These are phyloP conservation scores for Blastobotrys capitulatus DNA, from an alignment of 1,139 yeast species.

Conservation along the genomic window DNA sequence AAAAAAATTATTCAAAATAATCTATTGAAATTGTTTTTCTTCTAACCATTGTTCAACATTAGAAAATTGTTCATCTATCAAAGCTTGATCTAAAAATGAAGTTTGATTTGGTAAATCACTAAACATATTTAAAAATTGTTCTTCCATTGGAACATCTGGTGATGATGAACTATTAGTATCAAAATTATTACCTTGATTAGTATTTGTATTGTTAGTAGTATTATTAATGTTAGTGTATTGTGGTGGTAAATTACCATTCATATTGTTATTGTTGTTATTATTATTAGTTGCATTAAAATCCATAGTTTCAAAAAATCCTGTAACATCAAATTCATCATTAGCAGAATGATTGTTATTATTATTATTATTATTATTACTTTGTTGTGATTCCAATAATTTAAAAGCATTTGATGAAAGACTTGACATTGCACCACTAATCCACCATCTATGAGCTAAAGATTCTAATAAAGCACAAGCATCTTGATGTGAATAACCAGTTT, in stretches of 20 bases:
- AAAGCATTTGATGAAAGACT: no score
- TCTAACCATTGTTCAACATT: conserved; percentile 26
- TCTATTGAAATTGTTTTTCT: conserved; percentile 17
- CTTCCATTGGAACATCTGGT: conserved; percentile 20
- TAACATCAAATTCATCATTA: conserved; percentile 5
- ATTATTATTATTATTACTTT: background rate
- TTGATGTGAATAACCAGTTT: conserved; percentile 28
- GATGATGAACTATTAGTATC: background rate
- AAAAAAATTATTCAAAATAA: background rate
- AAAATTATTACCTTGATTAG: background rate
- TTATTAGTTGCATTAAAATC: background rate
- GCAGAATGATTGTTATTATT: background rate
- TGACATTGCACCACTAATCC: conserved; percentile 38
- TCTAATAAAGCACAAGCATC: conserved; percentile 29
- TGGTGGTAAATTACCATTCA: background rate
- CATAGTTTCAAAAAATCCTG: background rate
- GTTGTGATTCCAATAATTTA: no score
- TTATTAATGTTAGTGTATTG: background rate
- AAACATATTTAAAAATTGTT: conserved; percentile 32
- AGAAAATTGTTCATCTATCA: conserved; percentile 26
- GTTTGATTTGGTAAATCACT: conserved; percentile 35
- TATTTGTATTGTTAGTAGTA: background rate
- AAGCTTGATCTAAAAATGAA: conserved; percentile 32
- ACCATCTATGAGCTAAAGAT: conserved; percentile 31
- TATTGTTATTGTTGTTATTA: background rate